A percentile compares a stretch with the other conserved stretches of the same genome.
Conservation (phyloP, 1,139 yeast genomes). For the Debaryomycetaceae sp. region DNA sequence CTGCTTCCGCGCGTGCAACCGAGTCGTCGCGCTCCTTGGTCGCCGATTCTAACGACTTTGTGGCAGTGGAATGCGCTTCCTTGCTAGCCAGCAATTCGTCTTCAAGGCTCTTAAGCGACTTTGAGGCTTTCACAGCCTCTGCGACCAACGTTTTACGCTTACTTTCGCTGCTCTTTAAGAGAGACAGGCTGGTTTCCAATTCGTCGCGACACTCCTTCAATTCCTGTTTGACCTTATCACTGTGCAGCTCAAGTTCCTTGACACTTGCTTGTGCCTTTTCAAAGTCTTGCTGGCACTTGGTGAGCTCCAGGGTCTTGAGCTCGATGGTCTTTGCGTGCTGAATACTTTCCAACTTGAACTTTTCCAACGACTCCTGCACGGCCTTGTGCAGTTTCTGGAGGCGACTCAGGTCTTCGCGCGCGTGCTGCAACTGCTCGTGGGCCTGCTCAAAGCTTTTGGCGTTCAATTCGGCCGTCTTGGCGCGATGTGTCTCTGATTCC, state of each 20-base stretch:
- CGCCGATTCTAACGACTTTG: not conserved
- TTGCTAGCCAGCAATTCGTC: not conserved
- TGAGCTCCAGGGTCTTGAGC: not conserved
- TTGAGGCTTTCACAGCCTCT: constrained; percentile 1
- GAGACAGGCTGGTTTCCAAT: not conserved
- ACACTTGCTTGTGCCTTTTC: constrained; percentile 1
- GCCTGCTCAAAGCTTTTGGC: not conserved
- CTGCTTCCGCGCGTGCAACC: not conserved
- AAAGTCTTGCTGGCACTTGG: not conserved
- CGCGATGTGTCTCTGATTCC: not conserved
- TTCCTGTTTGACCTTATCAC: not conserved
- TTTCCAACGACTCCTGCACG: not conserved
- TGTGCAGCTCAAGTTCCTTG: not conserved
- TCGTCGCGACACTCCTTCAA: constrained; percentile 1
- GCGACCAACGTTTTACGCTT: not conserved
- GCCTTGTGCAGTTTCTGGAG: not conserved
- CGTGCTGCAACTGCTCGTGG: not conserved
- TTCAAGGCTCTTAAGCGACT: not conserved
- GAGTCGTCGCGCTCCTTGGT: not conserved
- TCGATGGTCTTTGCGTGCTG: not conserved
- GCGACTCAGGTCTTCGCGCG: not conserved
- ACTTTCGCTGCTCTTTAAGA: constrained; percentile 1
- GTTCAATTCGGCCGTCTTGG: not conserved
- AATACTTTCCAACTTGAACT: not conserved
- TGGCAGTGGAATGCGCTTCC: not conserved